These are phyloP conservation scores for Acanthamoeba triangularis DNA, from an alignment of 208 protist species.

Conservation along the genomic window DNA sequence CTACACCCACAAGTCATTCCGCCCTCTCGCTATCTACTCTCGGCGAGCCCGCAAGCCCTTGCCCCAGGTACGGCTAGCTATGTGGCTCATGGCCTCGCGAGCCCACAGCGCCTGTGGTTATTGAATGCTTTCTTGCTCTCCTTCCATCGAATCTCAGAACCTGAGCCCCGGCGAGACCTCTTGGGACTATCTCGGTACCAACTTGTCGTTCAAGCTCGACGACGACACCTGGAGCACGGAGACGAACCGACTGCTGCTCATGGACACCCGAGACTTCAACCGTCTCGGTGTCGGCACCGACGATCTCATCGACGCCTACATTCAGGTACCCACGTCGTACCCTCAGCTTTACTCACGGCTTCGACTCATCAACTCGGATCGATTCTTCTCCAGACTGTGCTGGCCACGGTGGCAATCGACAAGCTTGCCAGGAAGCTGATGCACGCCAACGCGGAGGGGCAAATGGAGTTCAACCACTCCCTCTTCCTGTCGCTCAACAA, in stretches of 20 bases:
- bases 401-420: slow-evolving; percentile 90
- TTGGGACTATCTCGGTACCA: slow-evolving; percentile 90
- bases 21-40: slow-evolving; percentile 87
- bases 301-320: slow-evolving; percentile 91
- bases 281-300: slow-evolving; percentile 89
- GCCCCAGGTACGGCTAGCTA: not conserved
- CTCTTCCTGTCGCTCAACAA: slow-evolving; percentile 76
- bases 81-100: not conserved
- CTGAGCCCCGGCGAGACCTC: slow-evolving; percentile 37
- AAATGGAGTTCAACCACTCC: slow-evolving; percentile 50
- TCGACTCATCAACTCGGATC: not conserved
- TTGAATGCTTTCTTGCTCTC: too few relatives aligned
- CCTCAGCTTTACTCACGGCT: not conserved
- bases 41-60: slow-evolving; percentile 81
- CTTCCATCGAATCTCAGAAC: not conserved
- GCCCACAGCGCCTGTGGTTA: too few relatives aligned
- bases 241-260: slow-evolving; percentile 87
- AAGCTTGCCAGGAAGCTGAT: slow-evolving; percentile 82
- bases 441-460: not conserved
- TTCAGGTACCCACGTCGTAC: slow-evolving; percentile 79
- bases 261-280: slow-evolving; percentile 90
- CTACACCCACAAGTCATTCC: slow-evolving; percentile 79
- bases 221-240: slow-evolving; percentile 88
- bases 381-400: slow-evolving; percentile 78
- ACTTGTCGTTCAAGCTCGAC: slow-evolving; percentile 83